Evolutionary conservation across 2,329 filamentous ascomycete genomes (phyloP), one percentile per base, ranked within the genome.

Genomic region (Bimuria novae-zelandiae): DNA sequence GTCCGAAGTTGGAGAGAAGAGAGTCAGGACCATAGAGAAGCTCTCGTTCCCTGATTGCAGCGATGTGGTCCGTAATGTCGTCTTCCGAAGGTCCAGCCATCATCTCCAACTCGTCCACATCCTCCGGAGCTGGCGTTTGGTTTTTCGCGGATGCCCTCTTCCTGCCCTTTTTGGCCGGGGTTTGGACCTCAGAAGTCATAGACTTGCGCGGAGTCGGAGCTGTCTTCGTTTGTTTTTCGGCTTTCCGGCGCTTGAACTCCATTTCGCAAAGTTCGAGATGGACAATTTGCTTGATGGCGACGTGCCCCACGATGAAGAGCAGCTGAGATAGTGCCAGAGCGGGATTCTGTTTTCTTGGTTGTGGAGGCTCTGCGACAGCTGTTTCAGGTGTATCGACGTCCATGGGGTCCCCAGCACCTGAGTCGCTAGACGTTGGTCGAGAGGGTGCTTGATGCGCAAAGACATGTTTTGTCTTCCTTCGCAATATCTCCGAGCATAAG

Each of bases 241-340:
- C 88, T 79, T 99, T 99, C 61, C 93, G 85, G 49, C 93, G 89
- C 79, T 99, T 99, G 76, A 99, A 99, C 74, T 99, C 94, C 44
- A 94, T 85, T 70, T 99, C 94, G 71, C 92, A 96, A n/a, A 97
- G 82, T 67, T 99, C 94, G 10, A 99, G 84, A 71, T 99, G 94
- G 0, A 99, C 95, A 63, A 99, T 99, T 71, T 99, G 95, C 77
- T 99, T 99, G 70, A 99, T 94, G 12, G 94, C 94, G 42, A 97
- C 89, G 68, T 99, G 94, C 0, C 94, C 94, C 25, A 97, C 93
- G 30, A 96, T 89, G 70, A 97, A 97, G 0, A 99, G 81, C 1
- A 99, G 82, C 67, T 97, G 94, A 0, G 94, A 96, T 1, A 99
- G 80, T 0, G 85, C 87, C 41, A 92, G 82, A 1, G 90, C 86